Evolutionary conservation across 164 flowering plant genomes (phyloP).

Genomic region (Vitis amurensis): DNA sequence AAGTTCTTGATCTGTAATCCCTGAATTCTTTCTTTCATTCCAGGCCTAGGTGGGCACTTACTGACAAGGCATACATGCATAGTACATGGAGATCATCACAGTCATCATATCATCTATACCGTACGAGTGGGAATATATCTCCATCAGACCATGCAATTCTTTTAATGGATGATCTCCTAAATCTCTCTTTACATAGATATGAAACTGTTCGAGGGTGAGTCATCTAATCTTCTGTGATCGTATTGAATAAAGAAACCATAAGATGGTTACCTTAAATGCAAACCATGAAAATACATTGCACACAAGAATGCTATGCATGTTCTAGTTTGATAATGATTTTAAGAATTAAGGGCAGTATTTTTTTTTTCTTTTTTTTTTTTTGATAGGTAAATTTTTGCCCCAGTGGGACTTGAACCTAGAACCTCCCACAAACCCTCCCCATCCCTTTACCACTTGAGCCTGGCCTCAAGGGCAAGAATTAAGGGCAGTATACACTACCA

Average conservation of each 20-base stretch:
- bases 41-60: slow-evolving; percentile 96
- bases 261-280: neutral
- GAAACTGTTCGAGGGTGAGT: slow-evolving; percentile 94
- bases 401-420: too few species aligned
- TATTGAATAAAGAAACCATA: neutral
- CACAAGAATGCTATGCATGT: neutral
- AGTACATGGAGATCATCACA: slow-evolving; percentile 97
- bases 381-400: too few species aligned
- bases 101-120: slow-evolving; percentile 83
- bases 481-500: too few species aligned
- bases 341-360: too few species aligned
- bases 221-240: slow-evolving; percentile 1
- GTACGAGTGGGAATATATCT: slow-evolving; percentile 48
- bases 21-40: slow-evolving; percentile 14
- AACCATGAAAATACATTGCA: neutral
- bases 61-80: slow-evolving; percentile 95
- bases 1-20: neutral
- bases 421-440: too few species aligned
- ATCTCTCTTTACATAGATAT: slow-evolving; percentile 79
- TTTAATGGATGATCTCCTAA: slow-evolving; percentile 82
- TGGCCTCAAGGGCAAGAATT: too few species aligned
- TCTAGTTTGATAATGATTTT: neutral
- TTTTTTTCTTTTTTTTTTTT: too few species aligned
- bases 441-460: too few species aligned
- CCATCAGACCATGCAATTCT: slow-evolving; percentile 64